These are phyloP conservation scores for Nicotiana obtusifolia DNA, from an alignment of 257 asterid genomes.

Conservation along the genomic window DNA sequence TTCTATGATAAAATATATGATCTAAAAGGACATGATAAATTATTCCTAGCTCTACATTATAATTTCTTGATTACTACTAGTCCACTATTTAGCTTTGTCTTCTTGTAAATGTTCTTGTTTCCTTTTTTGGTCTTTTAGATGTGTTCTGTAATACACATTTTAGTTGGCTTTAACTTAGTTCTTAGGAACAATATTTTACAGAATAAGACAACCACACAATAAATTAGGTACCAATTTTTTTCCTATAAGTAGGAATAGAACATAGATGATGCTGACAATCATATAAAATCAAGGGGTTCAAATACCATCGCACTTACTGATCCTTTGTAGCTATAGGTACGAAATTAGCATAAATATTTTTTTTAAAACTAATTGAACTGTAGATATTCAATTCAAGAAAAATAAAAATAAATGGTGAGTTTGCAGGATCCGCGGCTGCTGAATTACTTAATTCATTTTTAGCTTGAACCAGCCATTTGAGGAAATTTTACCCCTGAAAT, in stretches of 20 bases:
- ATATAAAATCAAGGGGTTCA: neutral
- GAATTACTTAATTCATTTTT: too few species aligned
- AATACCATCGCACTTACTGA: neutral
- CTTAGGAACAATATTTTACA: neutral
- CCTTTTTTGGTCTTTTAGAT: too few species aligned
- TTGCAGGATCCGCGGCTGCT: neutral
- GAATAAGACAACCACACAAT: neutral
- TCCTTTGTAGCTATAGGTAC: neutral
- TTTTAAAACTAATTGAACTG: too few species aligned
- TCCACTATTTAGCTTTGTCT: neutral
- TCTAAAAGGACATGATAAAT: neutral
- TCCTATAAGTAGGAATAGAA: neutral
- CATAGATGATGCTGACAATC: neutral
- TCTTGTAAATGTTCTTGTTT: neutral
- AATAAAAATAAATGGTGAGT: too few species aligned
- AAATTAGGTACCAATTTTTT: neutral
- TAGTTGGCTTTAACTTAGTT: neutral
- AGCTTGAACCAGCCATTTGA: neutral
- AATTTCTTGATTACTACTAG: neutral
- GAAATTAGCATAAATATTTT: too few species aligned
- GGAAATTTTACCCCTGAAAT: neutral
- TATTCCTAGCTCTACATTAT: neutral
- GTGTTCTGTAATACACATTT: neutral
- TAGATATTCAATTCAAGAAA: neutral
- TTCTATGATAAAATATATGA: slow-evolving; percentile 4